Conservation (phyloP, 352 stramenopile species). For the Phytopythium cucurbitacearum region DNA sequence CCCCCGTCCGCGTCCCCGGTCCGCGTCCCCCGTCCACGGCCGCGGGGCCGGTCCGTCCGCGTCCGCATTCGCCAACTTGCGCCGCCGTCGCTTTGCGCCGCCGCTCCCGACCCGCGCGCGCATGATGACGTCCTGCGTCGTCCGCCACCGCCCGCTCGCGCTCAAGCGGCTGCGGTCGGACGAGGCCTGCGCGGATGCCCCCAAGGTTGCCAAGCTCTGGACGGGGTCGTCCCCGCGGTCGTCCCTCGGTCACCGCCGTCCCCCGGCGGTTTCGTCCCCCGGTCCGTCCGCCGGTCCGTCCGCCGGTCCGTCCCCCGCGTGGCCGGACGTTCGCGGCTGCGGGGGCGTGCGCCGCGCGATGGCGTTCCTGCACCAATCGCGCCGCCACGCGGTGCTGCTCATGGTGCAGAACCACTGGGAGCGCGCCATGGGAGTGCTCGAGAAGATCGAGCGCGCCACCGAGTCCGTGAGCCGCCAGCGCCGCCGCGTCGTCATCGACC, state of each 20-base stretch:
- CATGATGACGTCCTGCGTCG: slow-evolving; percentile 46
- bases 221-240: slow-evolving; percentile 48
- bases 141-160: slow-evolving; percentile 26
- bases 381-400: slow-evolving; percentile 67
- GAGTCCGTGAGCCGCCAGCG: slow-evolving; percentile 61
- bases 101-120: neutral
- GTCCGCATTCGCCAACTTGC: slow-evolving; percentile 6
- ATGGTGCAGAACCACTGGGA: slow-evolving; percentile 81
- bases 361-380: slow-evolving; percentile 59
- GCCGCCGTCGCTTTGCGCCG: no score
- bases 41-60: neutral
- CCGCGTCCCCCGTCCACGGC: neutral
- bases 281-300: slow-evolving; percentile 6
- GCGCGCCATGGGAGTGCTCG: slow-evolving; percentile 58
- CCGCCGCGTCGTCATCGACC: slow-evolving; percentile 58
- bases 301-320: slow-evolving; percentile 14
- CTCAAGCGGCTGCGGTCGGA: slow-evolving; percentile 42
- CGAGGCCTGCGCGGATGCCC: slow-evolving; percentile 7
- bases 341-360: slow-evolving; percentile 62
- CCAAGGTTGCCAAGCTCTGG: slow-evolving; percentile 59
- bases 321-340: slow-evolving; percentile 46
- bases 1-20: neutral
- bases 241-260: slow-evolving; percentile 1
- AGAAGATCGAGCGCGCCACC: slow-evolving; percentile 74
- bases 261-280: slow-evolving; percentile 1